Percentiles rank a stretch among this genome's conserved stretches.
phyloP scores from a whole-genome alignment of 306 rosid species.

The Mimosa bimucronata region DNA sequence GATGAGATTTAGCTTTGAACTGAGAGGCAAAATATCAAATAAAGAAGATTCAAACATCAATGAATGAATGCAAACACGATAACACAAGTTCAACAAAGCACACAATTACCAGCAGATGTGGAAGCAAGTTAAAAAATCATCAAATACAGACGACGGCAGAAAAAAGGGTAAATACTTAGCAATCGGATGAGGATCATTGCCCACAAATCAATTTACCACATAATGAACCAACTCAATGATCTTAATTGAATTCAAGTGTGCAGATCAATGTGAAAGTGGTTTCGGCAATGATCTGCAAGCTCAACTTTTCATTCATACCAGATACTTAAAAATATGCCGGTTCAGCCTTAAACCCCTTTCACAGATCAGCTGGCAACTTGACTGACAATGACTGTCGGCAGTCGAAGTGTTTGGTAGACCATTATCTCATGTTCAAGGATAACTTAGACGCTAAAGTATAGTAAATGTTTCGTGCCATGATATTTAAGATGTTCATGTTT shows the following conservation, averaged over 20 bases:
- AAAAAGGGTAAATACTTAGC: background rate
- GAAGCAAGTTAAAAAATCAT: constrained; percentile 13
- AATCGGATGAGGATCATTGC: background rate
- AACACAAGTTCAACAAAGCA: background rate
- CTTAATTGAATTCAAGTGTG: background rate
- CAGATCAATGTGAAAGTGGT: constrained; percentile 21
- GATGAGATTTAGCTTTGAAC: constrained; percentile 71
- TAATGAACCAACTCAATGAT: background rate
- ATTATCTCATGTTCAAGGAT: background rate
- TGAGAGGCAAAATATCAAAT: constrained; percentile 19
- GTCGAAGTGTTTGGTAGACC: background rate
- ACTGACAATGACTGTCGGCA: background rate
- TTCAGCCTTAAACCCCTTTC: background rate
- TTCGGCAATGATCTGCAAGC: background rate
- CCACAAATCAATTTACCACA: background rate
- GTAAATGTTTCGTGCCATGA: background rate
- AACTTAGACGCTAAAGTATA: background rate
- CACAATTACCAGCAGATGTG: background rate
- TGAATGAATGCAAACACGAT: background rate
- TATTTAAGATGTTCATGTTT: background rate
- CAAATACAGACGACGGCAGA: background rate
- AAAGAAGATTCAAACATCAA: constrained; percentile 18
- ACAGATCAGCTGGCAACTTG: background rate
- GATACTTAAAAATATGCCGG: background rate
- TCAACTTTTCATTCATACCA: constrained; percentile 5